Evolutionary conservation across 805 yeast species (phyloP).

Genomic region (Yamadazyma takamatsuzukensis): DNA sequence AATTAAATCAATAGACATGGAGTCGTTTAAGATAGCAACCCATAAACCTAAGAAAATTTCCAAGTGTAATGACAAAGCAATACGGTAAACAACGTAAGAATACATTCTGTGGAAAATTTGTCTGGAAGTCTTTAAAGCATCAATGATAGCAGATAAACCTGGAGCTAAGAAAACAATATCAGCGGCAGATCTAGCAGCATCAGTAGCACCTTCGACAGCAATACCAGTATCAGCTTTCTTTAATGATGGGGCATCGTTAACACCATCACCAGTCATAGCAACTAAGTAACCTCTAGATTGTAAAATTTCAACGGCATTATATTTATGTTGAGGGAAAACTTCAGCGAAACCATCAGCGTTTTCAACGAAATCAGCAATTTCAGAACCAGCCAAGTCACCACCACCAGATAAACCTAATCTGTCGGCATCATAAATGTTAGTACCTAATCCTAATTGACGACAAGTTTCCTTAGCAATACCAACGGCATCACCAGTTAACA

Average conservation of each 20-base stretch:
- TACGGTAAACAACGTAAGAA: constrained; percentile 96
- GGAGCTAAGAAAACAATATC: constrained; percentile 93
- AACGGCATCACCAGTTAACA: constrained; percentile 99
- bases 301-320: constrained; percentile 91
- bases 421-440: constrained; percentile 95
- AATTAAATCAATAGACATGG: constrained; percentile 84
- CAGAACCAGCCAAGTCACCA: constrained; percentile 96
- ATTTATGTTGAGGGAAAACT: constrained; percentile 98
- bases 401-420: constrained; percentile 92
- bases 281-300: constrained; percentile 95
- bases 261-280: constrained; percentile 99
- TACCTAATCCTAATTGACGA: constrained; percentile 95
- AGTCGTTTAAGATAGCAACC: constrained; percentile 89
- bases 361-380: constrained; percentile 95
- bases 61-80: constrained; percentile 91
- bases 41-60: constrained; percentile 93
- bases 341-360: constrained; percentile 98
- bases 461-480: constrained; percentile 98
- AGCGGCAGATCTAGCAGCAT: constrained; percentile 96
- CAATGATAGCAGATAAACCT: constrained; percentile 92
- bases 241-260: constrained; percentile 95
- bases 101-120: constrained; percentile 99
- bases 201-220: constrained; percentile 98
- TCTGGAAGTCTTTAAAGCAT: constrained; percentile 88
- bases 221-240: constrained; percentile 91